These are phyloP conservation scores for Trichoderma erinaceum DNA, from an alignment of 495 filamentous ascomycete species.

Conservation along the genomic window DNA sequence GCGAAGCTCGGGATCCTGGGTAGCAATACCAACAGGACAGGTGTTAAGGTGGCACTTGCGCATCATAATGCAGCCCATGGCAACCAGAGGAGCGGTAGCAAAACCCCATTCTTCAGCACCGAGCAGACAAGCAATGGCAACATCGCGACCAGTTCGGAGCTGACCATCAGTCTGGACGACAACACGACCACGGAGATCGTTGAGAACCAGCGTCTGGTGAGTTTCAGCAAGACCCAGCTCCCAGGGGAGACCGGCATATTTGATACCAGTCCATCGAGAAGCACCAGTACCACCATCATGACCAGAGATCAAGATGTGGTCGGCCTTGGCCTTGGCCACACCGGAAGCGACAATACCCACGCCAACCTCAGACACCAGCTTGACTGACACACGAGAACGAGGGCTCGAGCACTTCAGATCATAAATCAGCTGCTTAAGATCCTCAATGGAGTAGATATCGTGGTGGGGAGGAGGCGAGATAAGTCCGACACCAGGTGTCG, in stretches of 20 bases:
- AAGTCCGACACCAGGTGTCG: constrained; percentile 95
- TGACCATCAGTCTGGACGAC: constrained; percentile 98
- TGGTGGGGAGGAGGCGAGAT: constrained; percentile 99
- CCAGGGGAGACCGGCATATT: constrained; percentile 98
- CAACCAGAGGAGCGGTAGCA: constrained; percentile 93
- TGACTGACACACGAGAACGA: constrained; percentile 91
- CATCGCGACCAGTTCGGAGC: constrained; percentile 86
- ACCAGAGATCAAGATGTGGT: constrained; percentile 96
- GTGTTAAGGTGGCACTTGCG: constrained; percentile 73
- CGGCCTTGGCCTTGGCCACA: constrained; percentile 97
- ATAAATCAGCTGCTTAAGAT: constrained; percentile 98
- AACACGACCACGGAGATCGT: constrained; percentile 93
- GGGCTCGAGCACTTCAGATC: constrained; percentile 98
- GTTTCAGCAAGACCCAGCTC: constrained; percentile 97
- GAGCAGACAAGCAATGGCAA: constrained; percentile 92
- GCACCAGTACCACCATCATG: constrained; percentile 98
- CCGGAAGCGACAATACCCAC: constrained; percentile 98
- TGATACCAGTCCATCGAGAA: constrained; percentile 98
- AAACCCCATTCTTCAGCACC: constrained; percentile 98
- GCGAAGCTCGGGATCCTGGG: constrained; percentile 89
- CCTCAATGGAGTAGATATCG: constrained; percentile 99
- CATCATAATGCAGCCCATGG: constrained; percentile 98
- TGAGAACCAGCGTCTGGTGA: constrained; percentile 96
- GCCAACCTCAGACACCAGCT: constrained; percentile 96
- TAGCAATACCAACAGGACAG: constrained; percentile 95